A percentile compares a stretch with the other conserved stretches of the same genome.
phyloP scores from a whole-genome alignment of 495 filamentous ascomycete genomes.

The Penicillium herquei region DNA sequence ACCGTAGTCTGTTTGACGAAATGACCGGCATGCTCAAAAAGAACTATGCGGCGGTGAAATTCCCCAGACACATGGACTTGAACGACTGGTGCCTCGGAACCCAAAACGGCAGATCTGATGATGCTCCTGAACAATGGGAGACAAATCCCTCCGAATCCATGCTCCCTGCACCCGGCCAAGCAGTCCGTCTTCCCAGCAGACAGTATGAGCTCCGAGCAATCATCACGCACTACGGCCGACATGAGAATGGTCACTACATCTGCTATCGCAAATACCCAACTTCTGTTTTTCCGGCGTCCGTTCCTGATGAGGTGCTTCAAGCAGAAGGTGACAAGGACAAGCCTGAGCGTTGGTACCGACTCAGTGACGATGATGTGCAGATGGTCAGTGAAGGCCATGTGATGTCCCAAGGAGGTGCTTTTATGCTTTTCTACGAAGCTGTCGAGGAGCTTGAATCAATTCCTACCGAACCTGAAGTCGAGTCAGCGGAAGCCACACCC shows the following conservation, averaged over 20 bases:
- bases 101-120: slow-evolving; percentile 20
- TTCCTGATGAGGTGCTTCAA: slow-evolving; percentile 37
- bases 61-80: slow-evolving; percentile 71
- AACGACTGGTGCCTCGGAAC: slow-evolving; percentile 74
- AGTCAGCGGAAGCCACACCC: background rate
- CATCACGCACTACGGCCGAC: slow-evolving; percentile 82
- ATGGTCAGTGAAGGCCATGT: slow-evolving; percentile 71
- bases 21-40: slow-evolving; percentile 72
- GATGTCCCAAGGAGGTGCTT: slow-evolving; percentile 76
- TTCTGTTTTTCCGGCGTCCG: slow-evolving; percentile 30
- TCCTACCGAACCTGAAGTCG: background rate
- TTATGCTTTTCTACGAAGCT: slow-evolving; percentile 94
- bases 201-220: slow-evolving; percentile 81
- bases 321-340: slow-evolving; percentile 39
- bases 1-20: slow-evolving; percentile 88
- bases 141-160: slow-evolving; percentile 65
- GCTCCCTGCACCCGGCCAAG: slow-evolving; percentile 52
- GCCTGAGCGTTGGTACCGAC: slow-evolving; percentile 67
- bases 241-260: slow-evolving; percentile 95
- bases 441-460: slow-evolving; percentile 14
- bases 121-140: slow-evolving; percentile 61
- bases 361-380: slow-evolving; percentile 82
- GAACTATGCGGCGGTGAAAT: slow-evolving; percentile 74
- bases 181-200: slow-evolving; percentile 40
- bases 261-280: slow-evolving; percentile 73